Evolutionary conservation across 179 eudicot genomes (phyloP).

Genomic region (Spinacia oleracea): DNA sequence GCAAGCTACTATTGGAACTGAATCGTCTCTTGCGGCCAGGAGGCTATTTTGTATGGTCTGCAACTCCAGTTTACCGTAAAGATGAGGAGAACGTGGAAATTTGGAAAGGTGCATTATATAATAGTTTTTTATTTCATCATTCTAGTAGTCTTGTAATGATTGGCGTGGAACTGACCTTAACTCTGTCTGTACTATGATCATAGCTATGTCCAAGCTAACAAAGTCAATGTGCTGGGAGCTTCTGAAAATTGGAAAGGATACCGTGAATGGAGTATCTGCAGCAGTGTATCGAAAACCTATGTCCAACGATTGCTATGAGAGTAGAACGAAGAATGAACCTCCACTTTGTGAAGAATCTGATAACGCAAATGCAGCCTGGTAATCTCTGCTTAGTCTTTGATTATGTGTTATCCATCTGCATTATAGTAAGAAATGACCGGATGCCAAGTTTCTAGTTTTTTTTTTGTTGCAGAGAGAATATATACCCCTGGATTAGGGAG

Average conservation of each 20-base stretch:
- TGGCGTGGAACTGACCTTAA: background rate
- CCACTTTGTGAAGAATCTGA: constrained; percentile 53
- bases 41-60: constrained; percentile 55
- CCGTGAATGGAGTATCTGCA: constrained; percentile 38
- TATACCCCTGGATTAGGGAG: background rate
- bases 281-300: constrained; percentile 50
- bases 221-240: constrained; percentile 58
- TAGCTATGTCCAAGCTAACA: constrained; percentile 51
- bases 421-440: background rate
- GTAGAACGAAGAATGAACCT: constrained; percentile 34
- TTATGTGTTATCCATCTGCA: constrained; percentile 7
- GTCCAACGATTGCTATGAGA: constrained; percentile 47
- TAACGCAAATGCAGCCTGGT: constrained; percentile 49
- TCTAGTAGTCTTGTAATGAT: background rate
- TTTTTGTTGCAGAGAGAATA: background rate
- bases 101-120: constrained; percentile 39
- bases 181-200: constrained; percentile 10
- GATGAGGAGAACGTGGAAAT: constrained; percentile 39
- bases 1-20: constrained; percentile 50
- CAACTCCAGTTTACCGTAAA: constrained; percentile 50
- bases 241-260: constrained; percentile 46
- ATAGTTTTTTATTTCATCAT: background rate
- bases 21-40: constrained; percentile 53
- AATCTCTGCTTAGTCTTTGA: constrained; percentile 1
- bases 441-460: background rate